Base-by-base conservation (phyloP, 73 alveolate genomes). In the Stentor coeruleus region DNA sequence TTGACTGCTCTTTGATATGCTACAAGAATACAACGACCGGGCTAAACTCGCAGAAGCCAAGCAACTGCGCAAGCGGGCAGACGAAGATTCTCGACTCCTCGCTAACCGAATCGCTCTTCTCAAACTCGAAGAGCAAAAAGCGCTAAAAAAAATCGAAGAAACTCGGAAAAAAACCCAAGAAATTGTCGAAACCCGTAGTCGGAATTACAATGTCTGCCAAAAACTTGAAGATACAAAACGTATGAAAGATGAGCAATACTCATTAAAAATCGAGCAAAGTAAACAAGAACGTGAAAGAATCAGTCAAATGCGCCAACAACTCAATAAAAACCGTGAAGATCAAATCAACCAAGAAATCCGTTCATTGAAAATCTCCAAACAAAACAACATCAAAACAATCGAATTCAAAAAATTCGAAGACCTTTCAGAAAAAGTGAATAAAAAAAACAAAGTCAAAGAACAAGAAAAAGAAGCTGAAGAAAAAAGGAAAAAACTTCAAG, bases 381-480 rank as follows among this genome's bases (percentile, higher is more conserved):
- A 75, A 38, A 37, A 38, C 2, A 1, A 37, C 39, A 0, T 0
- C 35, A 49, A 49, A 49, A 49, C 66, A 6, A 49, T 49, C n/a
- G 79, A 66, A 66, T 14, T 11, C n/a, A 20, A 66, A 26, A 66
- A 40, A 66, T 15, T 11, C 11, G 42, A 26, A 26, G 79, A 66
- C 26, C 36, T 66, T 20, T 14, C 2, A 28, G 49, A 66, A 31
- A 66, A 66, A 33, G 11, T 31, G 36, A 15, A 33, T 33, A 31
- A 20, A 0, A 31, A 20, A 66, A 66, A 66, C 37, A 20, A 26
- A 33, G 33, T 66, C n/a, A 66, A 66, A 66, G 33, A 31, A 26
- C 40, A 87, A 85, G 59, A 79, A 39, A 59, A 74, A 38, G 91
- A 88, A 4, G 39, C 76, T 57, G 88, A 84, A 74, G 86, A 81